Base-by-base conservation (phyloP, 2,329 filamentous ascomycete genomes). In the Aspergillus pseudoterreus region DNA sequence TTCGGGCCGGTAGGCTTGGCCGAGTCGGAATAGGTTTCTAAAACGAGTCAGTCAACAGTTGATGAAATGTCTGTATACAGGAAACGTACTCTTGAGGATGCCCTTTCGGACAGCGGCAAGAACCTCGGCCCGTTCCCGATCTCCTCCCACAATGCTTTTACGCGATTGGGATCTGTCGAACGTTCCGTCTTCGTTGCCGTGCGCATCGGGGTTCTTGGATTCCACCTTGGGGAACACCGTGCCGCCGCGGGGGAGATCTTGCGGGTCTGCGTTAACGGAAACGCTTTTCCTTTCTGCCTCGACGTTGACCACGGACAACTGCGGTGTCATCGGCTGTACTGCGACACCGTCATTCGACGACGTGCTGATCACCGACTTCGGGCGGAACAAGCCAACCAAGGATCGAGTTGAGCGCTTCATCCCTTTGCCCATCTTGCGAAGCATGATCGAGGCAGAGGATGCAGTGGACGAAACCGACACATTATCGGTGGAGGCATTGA, bases 351-450 rank as follows among this genome's bases (percentile, higher is more conserved):
- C 91, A 3, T 86, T 57, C 4, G 64, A 83, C 30, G 84, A 79
- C 17, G 87, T 84, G 30, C 90, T 92, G 62, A 92, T 82, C 14
- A 95, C 80, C 1, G 92, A 97, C 71, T 97, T 99, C 0, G 94
- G 92, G 56, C 94, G 82, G 76, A 99, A 99, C 6, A 99, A 79
- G 22, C 94, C 94, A 60, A 95, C 95, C 49, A 99, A 82, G 21
- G 92, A 96, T 44, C 92, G 83, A 15, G 87, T 88, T 47, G 90
- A 87, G 73, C 94, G 95, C 81, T 96, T 97, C 84, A 97, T 88
- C n/a, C 92, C 92, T 58, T 91, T 90, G 50, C 94, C 94, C 94
- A 99, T 99, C 77, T 99, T 99, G 48, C 94, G 85, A 59, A 99
- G 69, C 75, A 78, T 78, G 46, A 77, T 71, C 12, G 74, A 77